phyloP scores from a whole-genome alignment of 2,329 filamentous ascomycete species.

The Cercospora brassicicola region DNA sequence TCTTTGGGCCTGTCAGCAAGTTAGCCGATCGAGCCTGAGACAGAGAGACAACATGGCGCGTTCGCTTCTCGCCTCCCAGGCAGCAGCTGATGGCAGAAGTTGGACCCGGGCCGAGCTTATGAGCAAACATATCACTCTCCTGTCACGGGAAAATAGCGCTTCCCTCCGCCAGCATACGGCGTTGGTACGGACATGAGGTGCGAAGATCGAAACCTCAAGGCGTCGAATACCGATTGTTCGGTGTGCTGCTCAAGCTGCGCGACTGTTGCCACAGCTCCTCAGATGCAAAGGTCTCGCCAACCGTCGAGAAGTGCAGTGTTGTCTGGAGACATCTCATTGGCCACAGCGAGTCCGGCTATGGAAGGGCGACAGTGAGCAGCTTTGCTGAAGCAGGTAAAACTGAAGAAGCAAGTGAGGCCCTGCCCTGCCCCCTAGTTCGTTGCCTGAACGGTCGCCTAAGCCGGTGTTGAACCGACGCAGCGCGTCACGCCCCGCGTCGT shows the following conservation, averaged over 20 bases:
- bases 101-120: background rate
- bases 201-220: background rate
- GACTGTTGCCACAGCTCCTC: background rate
- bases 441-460: background rate
- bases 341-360: background rate
- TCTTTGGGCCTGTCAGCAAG: no score
- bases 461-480: background rate
- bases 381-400: background rate
- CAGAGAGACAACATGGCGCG: background rate
- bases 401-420: background rate
- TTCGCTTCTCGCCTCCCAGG: background rate
- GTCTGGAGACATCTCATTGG: background rate
- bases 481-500: constrained; percentile 1
- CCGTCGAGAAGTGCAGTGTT: background rate
- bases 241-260: background rate
- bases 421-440: background rate
- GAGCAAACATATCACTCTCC: background rate
- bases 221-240: background rate
- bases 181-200: background rate
- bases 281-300: background rate
- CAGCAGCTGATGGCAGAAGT: background rate
- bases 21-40: no score
- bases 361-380: background rate
- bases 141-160: background rate
- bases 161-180: background rate